These are phyloP conservation scores for Yamadazyma insecticola DNA, from an alignment of 805 yeast species.

Conservation along the genomic window DNA sequence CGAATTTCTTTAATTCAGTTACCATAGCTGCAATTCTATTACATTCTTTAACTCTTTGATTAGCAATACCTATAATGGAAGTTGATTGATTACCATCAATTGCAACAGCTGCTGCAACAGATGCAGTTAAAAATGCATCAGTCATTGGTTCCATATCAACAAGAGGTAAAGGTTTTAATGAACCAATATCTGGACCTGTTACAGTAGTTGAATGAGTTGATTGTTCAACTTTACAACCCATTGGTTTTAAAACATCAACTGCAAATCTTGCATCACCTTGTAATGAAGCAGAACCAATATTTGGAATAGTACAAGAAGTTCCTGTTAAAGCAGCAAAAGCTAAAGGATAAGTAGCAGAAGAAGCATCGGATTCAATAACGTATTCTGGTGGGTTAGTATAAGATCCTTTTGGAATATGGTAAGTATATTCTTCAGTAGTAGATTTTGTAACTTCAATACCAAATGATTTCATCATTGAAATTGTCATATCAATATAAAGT, in stretches of 20 bases:
- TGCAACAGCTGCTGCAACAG: slow-evolving; percentile 95
- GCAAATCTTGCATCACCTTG: slow-evolving; percentile 99
- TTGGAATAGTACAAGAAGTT: slow-evolving; percentile 86
- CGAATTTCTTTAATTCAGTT: slow-evolving; percentile 80
- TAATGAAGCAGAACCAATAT: slow-evolving; percentile 84
- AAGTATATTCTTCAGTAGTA: slow-evolving; percentile 70
- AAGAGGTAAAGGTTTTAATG: slow-evolving; percentile 60
- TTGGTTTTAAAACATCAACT: slow-evolving; percentile 82
- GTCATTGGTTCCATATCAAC: slow-evolving; percentile 99
- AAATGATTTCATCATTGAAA: slow-evolving; percentile 87
- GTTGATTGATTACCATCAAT: slow-evolving; percentile 46
- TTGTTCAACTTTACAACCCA: slow-evolving; percentile 91
- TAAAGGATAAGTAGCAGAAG: slow-evolving; percentile 95
- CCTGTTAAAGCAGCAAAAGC: slow-evolving; percentile 98
- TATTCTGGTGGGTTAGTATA: slow-evolving; percentile 81
- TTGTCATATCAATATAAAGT: slow-evolving; percentile 95
- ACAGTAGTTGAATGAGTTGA: slow-evolving; percentile 86
- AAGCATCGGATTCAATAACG: slow-evolving; percentile 93
- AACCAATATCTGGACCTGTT: slow-evolving; percentile 75
- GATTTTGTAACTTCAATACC: slow-evolving; percentile 76
- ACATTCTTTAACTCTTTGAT: slow-evolving; percentile 97
- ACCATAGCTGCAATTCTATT: slow-evolving; percentile 96
- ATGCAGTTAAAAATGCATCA: slow-evolving; percentile 94
- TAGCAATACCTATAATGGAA: slow-evolving; percentile 90
- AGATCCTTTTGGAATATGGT: slow-evolving; percentile 80